Conservation (phyloP, 2,329 filamentous ascomycete genomes). For the Fusarium albidum region DNA sequence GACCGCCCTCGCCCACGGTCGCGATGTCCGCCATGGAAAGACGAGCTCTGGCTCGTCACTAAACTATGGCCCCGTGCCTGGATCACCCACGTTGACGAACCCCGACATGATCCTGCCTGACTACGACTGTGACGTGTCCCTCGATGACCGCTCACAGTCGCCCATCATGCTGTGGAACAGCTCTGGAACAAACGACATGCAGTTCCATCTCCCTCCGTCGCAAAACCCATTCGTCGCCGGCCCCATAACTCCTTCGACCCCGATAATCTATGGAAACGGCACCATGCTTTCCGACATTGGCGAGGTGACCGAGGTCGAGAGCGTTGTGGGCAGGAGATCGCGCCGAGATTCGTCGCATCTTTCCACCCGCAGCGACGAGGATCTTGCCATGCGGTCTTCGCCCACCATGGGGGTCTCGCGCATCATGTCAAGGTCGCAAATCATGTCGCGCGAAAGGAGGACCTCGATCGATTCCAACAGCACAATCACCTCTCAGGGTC, state of each 20-base stretch:
- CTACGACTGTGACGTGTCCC: slow-evolving; percentile 66
- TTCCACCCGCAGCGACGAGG: slow-evolving; percentile 45
- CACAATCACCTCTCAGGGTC: slow-evolving; percentile 64
- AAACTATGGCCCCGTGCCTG: slow-evolving; percentile 61
- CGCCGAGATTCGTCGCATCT: slow-evolving; percentile 49
- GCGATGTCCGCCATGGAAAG: slow-evolving; percentile 41
- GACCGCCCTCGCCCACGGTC: slow-evolving; percentile 36
- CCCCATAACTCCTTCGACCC: slow-evolving; percentile 63
- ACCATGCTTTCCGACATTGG: slow-evolving; percentile 75
- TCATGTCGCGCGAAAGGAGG: slow-evolving; percentile 57
- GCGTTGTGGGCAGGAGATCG: slow-evolving; percentile 53
- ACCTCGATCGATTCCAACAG: slow-evolving; percentile 68
- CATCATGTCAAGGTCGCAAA: slow-evolving; percentile 56
- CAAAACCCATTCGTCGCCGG: slow-evolving; percentile 51
- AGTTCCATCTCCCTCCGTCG: slow-evolving; percentile 54
- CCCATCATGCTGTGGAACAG: slow-evolving; percentile 62
- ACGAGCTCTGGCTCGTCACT: slow-evolving; percentile 37
- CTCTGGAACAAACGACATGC: slow-evolving; percentile 46
- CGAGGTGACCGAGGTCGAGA: slow-evolving; percentile 64
- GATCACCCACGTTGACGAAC: slow-evolving; percentile 88
- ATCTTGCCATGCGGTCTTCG: slow-evolving; percentile 52
- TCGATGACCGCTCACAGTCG: slow-evolving; percentile 60
- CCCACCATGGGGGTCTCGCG: slow-evolving; percentile 53
- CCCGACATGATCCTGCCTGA: slow-evolving; percentile 94
- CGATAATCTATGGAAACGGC: slow-evolving; percentile 74